These are phyloP conservation scores for Eragrostis curvula DNA, from an alignment of 176 grass and related monocot genomes.

Conservation along the genomic window DNA sequence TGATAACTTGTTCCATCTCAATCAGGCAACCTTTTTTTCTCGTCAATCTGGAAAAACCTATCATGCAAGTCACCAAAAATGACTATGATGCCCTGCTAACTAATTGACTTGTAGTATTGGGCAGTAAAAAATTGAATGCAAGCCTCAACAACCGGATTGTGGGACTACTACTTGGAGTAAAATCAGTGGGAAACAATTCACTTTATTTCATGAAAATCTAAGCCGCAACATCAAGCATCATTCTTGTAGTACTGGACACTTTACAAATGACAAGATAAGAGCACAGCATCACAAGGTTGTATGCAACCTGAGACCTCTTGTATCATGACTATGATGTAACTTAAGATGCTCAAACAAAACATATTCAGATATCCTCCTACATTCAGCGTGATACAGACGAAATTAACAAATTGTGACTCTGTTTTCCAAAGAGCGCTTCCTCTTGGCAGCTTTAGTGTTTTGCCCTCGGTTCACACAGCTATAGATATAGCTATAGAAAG, in stretches of 20 bases:
- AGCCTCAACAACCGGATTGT: background rate
- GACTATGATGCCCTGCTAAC: background rate
- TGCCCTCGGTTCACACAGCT: no score
- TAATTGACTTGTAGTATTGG: background rate
- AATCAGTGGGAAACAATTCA: no score
- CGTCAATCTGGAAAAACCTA: no score
- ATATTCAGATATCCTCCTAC: background rate
- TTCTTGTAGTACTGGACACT: no score
- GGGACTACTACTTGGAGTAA: background rate
- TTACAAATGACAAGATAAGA: no score
- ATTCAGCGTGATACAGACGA: background rate
- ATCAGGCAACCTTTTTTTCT: no score
- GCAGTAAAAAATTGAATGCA: background rate
- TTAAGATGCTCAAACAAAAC: background rate
- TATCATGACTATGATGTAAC: background rate
- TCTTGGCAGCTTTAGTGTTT: background rate
- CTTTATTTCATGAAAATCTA: no score
- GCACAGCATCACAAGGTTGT: no score
- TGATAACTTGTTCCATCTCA: no score
- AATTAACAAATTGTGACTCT: background rate
- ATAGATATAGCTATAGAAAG: no score
- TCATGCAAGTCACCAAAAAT: no score
- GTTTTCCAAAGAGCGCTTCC: background rate
- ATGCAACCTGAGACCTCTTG: background rate
- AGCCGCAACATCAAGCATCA: no score